Conservation (phyloP, 495 filamentous ascomycete genomes). For the Aspergillus coremiiformis region DNA sequence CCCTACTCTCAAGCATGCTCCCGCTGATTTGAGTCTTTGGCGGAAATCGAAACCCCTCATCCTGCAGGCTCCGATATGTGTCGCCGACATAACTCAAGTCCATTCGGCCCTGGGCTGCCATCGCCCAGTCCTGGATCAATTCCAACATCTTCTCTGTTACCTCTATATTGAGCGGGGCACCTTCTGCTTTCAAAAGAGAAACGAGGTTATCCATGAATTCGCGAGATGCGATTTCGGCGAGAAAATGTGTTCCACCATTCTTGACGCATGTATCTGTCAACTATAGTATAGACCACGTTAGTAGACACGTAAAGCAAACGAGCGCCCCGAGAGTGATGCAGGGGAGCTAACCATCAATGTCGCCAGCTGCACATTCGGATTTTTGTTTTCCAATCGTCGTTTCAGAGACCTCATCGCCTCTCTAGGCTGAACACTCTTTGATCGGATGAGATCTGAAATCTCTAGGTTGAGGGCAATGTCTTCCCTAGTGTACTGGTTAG, state of each 20-base stretch:
- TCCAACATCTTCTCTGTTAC: slow-evolving; percentile 87
- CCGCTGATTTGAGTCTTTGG: slow-evolving; percentile 79
- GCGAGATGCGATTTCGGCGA: slow-evolving; percentile 86
- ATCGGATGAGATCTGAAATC: slow-evolving; percentile 92
- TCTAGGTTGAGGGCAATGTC: slow-evolving; percentile 96
- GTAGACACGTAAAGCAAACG: not conserved
- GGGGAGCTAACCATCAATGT: slow-evolving; percentile 66
- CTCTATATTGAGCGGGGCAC: slow-evolving; percentile 68
- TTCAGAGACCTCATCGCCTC: slow-evolving; percentile 97
- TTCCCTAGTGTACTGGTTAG: slow-evolving; percentile 51
- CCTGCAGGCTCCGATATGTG: slow-evolving; percentile 71
- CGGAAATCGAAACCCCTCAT: slow-evolving; percentile 83
- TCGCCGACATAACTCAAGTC: slow-evolving; percentile 81
- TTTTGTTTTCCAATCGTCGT: slow-evolving; percentile 86
- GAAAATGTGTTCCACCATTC: slow-evolving; percentile 95
- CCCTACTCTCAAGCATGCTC: slow-evolving; percentile 94
- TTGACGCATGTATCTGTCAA: slow-evolving; percentile 98
- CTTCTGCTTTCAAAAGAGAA: slow-evolving; percentile 76
- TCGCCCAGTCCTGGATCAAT: slow-evolving; percentile 88
- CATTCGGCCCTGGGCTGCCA: slow-evolving; percentile 76
- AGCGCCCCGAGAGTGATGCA: not conserved
- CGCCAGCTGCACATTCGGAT: slow-evolving; percentile 91
- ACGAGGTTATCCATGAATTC: slow-evolving; percentile 98
- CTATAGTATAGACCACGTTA: slow-evolving; percentile 26
- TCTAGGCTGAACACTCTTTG: slow-evolving; percentile 92